phyloP scores from a whole-genome alignment of 1,284 basidiomycete genomes.

The Abortiporus biennis region DNA sequence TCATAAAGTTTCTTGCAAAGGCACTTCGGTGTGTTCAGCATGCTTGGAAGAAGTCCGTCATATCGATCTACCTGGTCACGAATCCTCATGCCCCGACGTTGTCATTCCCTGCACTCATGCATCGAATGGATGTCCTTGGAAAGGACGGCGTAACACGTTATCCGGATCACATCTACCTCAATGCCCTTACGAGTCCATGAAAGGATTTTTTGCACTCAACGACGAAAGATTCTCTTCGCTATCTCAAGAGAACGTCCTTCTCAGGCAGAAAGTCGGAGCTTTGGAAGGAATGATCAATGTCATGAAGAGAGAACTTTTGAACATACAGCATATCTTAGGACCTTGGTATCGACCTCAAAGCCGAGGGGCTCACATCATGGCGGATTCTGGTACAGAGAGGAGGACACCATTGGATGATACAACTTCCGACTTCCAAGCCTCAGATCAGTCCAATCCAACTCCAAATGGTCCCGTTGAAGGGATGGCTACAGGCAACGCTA shows the following conservation, averaged over 20 bases:
- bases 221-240: slow-evolving; percentile 38
- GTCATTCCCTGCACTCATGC: slow-evolving; percentile 43
- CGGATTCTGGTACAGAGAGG: not conserved
- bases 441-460: not conserved
- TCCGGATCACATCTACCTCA: slow-evolving; percentile 34
- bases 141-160: slow-evolving; percentile 36
- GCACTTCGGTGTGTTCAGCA: too few species aligned
- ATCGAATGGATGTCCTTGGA: slow-evolving; percentile 50
- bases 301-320: slow-evolving; percentile 45
- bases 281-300: slow-evolving; percentile 46
- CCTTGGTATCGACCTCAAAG: slow-evolving; percentile 53
- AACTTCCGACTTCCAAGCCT: too few species aligned
- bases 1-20: too few species aligned
- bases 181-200: slow-evolving; percentile 60
- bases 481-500: not conserved
- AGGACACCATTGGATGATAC: too few species aligned
- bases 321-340: slow-evolving; percentile 46
- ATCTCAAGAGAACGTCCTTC: slow-evolving; percentile 52
- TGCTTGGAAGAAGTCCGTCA: slow-evolving; percentile 23
- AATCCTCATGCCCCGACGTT: slow-evolving; percentile 30
- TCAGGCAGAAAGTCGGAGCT: slow-evolving; percentile 46
- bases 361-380: not conserved
- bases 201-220: slow-evolving; percentile 50
- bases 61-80: slow-evolving; percentile 30
- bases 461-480: not conserved